Conservation (phyloP, 352 stramenopile genomes). For the Pythium rhizo-oryzae region DNA sequence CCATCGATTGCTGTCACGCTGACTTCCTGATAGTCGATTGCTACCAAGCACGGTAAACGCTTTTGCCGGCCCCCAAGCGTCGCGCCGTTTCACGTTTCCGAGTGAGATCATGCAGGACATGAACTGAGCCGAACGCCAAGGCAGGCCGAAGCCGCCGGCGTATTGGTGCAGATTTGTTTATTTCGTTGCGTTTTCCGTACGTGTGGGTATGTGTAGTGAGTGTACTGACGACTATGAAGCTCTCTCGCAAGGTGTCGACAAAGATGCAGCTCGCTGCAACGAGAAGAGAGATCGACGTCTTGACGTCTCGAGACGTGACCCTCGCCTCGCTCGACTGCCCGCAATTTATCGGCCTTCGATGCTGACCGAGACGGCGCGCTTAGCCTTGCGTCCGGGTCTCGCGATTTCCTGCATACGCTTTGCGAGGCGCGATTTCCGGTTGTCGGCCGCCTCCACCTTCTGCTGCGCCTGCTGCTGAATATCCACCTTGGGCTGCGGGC, state of each 20-base stretch:
- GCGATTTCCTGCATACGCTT: conserved; percentile 90
- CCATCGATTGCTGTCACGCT: background rate
- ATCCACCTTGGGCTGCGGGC: conserved; percentile 83
- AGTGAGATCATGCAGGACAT: background rate
- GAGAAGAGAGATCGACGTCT: background rate
- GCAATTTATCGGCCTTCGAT: conserved; percentile 78
- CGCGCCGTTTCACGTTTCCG: conserved; percentile 25
- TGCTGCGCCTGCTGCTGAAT: conserved; percentile 56
- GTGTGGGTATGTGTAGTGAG: conserved; percentile 1
- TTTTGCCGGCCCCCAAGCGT: conserved; percentile 4
- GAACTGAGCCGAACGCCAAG: background rate
- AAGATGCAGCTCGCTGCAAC: too few species aligned
- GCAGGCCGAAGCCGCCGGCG: background rate
- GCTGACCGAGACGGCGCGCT: conserved; percentile 73
- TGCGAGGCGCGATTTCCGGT: conserved; percentile 76
- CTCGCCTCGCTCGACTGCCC: background rate
- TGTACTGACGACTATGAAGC: conserved; percentile 8
- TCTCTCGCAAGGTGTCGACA: background rate
- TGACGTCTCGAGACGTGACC: background rate
- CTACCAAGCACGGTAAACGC: background rate
- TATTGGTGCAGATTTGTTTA: background rate
- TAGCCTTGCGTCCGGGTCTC: conserved; percentile 73
- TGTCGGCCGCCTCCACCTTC: conserved; percentile 67
- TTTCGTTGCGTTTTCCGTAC: background rate
- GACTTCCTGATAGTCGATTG: background rate